Evolutionary conservation across 1,284 basidiomycete species (phyloP), one percentile per base, ranked within the genome.

Genomic region (Tremellales sp.): DNA sequence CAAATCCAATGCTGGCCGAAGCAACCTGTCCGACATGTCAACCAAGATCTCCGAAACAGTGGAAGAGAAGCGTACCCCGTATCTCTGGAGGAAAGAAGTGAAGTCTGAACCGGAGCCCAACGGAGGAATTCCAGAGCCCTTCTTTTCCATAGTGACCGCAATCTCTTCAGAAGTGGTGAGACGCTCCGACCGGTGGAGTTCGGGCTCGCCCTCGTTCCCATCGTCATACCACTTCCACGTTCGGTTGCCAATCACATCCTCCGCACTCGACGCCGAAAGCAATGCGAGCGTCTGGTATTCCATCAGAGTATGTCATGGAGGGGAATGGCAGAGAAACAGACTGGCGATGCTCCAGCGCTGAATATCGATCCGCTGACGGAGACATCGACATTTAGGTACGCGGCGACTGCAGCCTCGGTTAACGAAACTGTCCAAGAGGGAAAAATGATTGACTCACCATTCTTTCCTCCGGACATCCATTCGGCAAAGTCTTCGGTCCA

Each of bases 401-500:
- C 80, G n/a, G 88, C 88, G 32, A 85, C 70, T 63, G 36, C 13
- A 18, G 19, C 25, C 27, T 43, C 32, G 48, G 32, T 25, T 39
- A 28, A 64, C 68, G 5, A 68, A 51, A 16, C 0, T 19, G 12
- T 7, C 21, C 25, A 43, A 40, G 18, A 31, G 29, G 6, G 3
- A 21, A 70, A 46, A 24, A 51, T 61, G 65, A 9, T n/a, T n/a
- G 50, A 60, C 41, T 58, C 59, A 47, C 71, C 83, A 53, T 92
- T 79, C 37, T 81, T 73, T 34, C 78, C 76, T n/a, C n/a, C n/a
- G n/a, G n/a, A n/a, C 48, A 94, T 81, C 83, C 86, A 93, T 25
- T 82, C 76, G 6, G 83, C 76, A 66, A 92, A 94, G 68, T 94
- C 89, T 73, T 94, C 91, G 6, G 83, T 86, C 77, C 83, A 91